Conservation (phyloP, 2,329 filamentous ascomycete genomes). For the Fusarium acutatum region DNA sequence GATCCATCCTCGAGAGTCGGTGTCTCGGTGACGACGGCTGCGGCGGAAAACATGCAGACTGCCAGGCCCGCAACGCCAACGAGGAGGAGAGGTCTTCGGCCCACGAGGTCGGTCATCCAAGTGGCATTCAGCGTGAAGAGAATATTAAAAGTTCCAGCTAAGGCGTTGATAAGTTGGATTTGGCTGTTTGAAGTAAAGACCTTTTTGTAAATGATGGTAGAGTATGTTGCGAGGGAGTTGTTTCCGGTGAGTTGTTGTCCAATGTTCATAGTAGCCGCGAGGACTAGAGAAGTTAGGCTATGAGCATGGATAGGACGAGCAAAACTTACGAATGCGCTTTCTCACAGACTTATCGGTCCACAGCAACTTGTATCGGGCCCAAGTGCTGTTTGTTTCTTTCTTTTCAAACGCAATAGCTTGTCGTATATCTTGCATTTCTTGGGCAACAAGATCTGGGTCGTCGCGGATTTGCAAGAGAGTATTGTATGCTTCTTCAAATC, state of each 20-base stretch:
- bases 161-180: constrained; percentile 76
- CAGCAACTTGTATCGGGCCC: background rate
- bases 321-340: background rate
- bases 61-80: constrained; percentile 73
- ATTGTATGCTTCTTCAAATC: background rate
- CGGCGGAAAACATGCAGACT: constrained; percentile 70
- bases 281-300: constrained; percentile 64
- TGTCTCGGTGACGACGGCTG: constrained; percentile 53
- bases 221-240: constrained; percentile 75
- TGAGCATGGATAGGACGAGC: accelerated
- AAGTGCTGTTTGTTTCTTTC: background rate
- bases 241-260: constrained; percentile 77
- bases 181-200: constrained; percentile 65
- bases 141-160: constrained; percentile 76
- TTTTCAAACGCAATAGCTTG: background rate
- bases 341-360: constrained; percentile 2
- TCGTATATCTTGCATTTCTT: background rate
- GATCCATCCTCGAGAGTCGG: constrained; percentile 56
- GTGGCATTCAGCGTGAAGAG: constrained; percentile 77
- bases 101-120: constrained; percentile 76
- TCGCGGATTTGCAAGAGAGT: background rate
- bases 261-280: constrained; percentile 72
- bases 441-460: background rate
- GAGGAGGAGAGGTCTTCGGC: constrained; percentile 73
- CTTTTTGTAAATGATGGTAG: constrained; percentile 74